Evolutionary conservation across 2,329 filamentous ascomycete genomes (phyloP).

Genomic region (Sporothrix inflata): DNA sequence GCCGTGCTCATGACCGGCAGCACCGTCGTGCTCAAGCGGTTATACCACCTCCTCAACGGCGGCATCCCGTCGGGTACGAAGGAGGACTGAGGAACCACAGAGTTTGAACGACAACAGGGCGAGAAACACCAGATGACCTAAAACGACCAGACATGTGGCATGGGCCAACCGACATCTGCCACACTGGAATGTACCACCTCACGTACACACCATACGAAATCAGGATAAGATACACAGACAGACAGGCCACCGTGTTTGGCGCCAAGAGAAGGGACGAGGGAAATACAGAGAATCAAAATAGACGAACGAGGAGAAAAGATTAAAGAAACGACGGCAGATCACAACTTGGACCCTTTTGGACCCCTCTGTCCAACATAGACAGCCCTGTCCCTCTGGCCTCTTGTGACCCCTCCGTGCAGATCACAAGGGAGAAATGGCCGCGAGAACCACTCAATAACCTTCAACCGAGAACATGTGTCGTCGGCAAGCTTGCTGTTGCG

Average conservation of each 20-base stretch:
- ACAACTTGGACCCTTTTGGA: background rate
- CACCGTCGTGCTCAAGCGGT: slow-evolving; percentile 68
- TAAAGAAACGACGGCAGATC: background rate
- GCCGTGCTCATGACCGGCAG: slow-evolving; percentile 73
- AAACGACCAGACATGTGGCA: background rate
- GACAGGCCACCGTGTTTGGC: background rate
- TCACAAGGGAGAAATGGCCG: background rate
- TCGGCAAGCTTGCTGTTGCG: background rate
- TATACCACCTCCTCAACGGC: slow-evolving; percentile 71
- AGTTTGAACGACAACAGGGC: background rate
- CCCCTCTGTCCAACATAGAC: background rate
- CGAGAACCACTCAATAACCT: background rate
- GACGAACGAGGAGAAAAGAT: background rate
- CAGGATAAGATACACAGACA: slow-evolving; percentile 1
- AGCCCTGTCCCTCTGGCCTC: background rate
- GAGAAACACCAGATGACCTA: background rate
- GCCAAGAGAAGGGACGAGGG: background rate
- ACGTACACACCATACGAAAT: background rate
- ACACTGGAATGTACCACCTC: background rate
- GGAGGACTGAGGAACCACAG: slow-evolving; percentile 36
- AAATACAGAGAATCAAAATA: background rate
- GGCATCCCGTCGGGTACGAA: slow-evolving; percentile 45
- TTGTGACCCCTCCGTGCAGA: slow-evolving; percentile 10
- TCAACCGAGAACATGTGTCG: slow-evolving; percentile 13
- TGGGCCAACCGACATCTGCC: background rate